A percentile compares a stretch with the other conserved stretches of the same genome.
phyloP scores from a whole-genome alignment of 495 filamentous ascomycete species.

The Podospora pseudoanserina region DNA sequence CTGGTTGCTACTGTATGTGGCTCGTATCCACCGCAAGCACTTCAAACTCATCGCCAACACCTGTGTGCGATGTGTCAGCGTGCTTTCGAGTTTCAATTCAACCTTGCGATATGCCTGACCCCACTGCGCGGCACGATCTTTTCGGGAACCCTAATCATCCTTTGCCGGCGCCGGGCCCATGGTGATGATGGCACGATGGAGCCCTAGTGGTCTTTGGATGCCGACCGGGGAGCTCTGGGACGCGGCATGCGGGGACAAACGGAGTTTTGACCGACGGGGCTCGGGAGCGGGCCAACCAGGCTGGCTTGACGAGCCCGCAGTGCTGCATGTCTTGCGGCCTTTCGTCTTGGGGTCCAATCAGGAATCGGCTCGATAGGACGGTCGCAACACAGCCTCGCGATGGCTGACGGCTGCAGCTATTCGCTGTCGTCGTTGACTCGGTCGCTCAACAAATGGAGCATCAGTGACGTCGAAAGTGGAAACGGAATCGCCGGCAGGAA shows the following conservation, averaged over 20 bases:
- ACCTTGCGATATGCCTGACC: background rate
- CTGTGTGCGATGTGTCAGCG: background rate
- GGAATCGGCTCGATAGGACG: background rate
- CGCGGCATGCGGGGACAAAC: background rate
- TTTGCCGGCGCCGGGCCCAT: background rate
- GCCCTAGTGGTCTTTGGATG: background rate
- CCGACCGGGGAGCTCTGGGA: background rate
- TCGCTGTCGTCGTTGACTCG: slow-evolving; percentile 5
- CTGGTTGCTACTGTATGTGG: background rate
- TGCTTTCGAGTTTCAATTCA: background rate
- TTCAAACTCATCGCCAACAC: background rate
- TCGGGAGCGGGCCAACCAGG: background rate
- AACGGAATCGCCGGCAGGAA: background rate
- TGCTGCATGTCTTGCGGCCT: slow-evolving; percentile 8
- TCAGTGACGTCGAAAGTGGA: background rate
- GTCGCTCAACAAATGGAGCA: slow-evolving; percentile 7
- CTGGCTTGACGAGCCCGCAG: background rate
- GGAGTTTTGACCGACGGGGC: background rate
- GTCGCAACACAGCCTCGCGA: slow-evolving; percentile 18
- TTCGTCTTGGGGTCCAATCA: slow-evolving; percentile 15
- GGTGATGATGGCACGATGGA: background rate
- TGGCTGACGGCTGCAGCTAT: slow-evolving; percentile 5
- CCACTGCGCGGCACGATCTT: background rate
- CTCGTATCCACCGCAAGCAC: background rate
- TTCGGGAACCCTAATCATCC: background rate